phyloP scores from a whole-genome alignment of 1,139 yeast species.

The Protomyces lactucae-debilis region DNA sequence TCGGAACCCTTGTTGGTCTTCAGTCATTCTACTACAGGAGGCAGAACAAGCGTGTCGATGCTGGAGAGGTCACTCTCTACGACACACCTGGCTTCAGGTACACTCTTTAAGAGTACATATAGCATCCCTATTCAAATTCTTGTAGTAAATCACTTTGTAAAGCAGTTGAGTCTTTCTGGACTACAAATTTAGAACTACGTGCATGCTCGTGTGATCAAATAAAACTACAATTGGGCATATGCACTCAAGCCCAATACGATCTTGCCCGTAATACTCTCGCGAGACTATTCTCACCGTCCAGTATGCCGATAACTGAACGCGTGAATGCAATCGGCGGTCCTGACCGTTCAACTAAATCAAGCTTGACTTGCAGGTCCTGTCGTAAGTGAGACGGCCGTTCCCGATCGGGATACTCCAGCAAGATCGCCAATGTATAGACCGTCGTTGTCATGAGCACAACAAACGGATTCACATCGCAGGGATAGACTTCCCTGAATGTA shows the following conservation, averaged over 20 bases:
- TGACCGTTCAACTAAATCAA: neutral
- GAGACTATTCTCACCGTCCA: no score
- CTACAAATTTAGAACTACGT: no score
- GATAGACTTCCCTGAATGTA: neutral
- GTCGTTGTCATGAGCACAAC: neutral
- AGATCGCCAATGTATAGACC: neutral
- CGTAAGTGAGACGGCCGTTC: neutral
- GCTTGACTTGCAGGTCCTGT: neutral
- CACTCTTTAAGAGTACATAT: constrained; percentile 7
- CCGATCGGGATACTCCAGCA: neutral
- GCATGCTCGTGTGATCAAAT: no score
- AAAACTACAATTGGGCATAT: no score
- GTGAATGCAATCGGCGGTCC: neutral
- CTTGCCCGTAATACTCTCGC: no score
- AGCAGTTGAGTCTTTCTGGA: no score
- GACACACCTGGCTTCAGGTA: constrained; percentile 25
- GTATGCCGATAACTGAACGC: no score
- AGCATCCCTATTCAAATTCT: neutral
- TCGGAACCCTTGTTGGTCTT: constrained; percentile 10
- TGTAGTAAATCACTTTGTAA: neutral
- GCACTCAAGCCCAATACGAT: no score
- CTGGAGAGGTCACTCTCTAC: constrained; percentile 18
- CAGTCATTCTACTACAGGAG: constrained; percentile 14
- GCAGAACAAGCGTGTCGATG: constrained; percentile 12
- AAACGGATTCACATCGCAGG: neutral